These are phyloP conservation scores for Globisporangium rhizosaccharum DNA, from an alignment of 352 stramenopile genomes.

Conservation along the genomic window DNA sequence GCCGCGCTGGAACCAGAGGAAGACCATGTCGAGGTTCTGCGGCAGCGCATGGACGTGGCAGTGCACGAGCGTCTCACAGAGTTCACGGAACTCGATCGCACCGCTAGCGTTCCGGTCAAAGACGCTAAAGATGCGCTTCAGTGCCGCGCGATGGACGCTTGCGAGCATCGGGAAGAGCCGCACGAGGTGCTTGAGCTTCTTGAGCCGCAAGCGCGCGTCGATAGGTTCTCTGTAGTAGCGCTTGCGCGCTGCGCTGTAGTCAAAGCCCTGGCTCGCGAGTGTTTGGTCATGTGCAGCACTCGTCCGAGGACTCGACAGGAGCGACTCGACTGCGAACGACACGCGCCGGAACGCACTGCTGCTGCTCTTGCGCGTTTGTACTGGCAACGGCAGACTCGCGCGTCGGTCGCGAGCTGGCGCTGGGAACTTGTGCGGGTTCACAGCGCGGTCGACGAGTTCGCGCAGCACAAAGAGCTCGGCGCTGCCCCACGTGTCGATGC, in stretches of 20 bases:
- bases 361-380: conserved; percentile 5
- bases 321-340: conserved; percentile 14
- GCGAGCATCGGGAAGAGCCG: conserved; percentile 51
- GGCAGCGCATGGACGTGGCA: conserved; percentile 23
- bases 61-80: conserved; percentile 51
- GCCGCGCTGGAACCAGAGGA: conserved; percentile 48
- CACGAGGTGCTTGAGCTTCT: conserved; percentile 34
- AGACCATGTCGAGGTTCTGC: conserved; percentile 45
- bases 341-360: conserved; percentile 15
- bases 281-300: not conserved
- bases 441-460: conserved; percentile 37
- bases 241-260: conserved; percentile 17
- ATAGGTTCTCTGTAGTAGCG: conserved; percentile 36
- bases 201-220: conserved; percentile 40
- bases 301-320: conserved; percentile 2
- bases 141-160: conserved; percentile 21
- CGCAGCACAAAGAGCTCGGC: conserved; percentile 58
- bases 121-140: conserved; percentile 35
- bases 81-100: conserved; percentile 52
- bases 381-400: conserved; percentile 8
- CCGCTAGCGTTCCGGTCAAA: conserved; percentile 43
- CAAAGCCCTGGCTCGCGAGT: not conserved
- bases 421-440: conserved; percentile 22
- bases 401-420: conserved; percentile 2
- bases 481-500: conserved; percentile 46